Evolutionary conservation across 2,329 filamentous ascomycete genomes (phyloP), one percentile per base, ranked within the genome.

Genomic region (Hypoxylon sp.): DNA sequence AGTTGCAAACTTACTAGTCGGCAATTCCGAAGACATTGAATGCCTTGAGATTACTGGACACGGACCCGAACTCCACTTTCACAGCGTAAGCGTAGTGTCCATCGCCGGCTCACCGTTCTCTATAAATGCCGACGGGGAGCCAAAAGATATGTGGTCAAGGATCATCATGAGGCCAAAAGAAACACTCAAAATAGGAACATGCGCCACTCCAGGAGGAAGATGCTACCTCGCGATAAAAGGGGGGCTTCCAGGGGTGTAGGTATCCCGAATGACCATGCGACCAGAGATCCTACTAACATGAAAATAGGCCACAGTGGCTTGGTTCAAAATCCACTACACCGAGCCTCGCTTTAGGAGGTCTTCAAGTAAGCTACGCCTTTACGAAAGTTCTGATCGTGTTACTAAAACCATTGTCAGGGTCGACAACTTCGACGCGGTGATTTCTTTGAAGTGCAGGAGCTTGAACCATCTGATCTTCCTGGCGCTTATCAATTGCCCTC

Each of bases 1-100:
- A 72, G 67, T 81, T 0, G 80, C 78, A 0, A 83, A 83, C 46
- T 63, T 74, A 3, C 69, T 82, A 0, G 80, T 81, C 0, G 75
- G 68, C 0, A 83, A 83, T 42, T 6, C 71, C 0, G 6, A 64
- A 0, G 69, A 72, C 2, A 73, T 72, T 0, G 76, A 80, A 10
- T 78, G 74, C 0, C 70, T 83, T 0, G 81, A 83, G 51, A 77
- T 77, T 31, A 81, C 79, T 1, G 51, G 79, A 0, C 65, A 74
- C 1, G 80, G 81, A 0, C 81, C 81, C 0, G 70, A 73, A 3
- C 63, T 83, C 11, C 70, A 67, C 2, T 83, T 83, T 22, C 77
- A 81, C 60, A 74, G 72, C 37, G 71, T 74, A 35, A 65, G 76
- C 11, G 44, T 79, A 0, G 65, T 82, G 24, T 78, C 80, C 1